Evolutionary conservation across 83 land plant genomes (phyloP), one percentile per base, ranked within the genome.

Genomic region (Diphasiastrum complanatum): DNA sequence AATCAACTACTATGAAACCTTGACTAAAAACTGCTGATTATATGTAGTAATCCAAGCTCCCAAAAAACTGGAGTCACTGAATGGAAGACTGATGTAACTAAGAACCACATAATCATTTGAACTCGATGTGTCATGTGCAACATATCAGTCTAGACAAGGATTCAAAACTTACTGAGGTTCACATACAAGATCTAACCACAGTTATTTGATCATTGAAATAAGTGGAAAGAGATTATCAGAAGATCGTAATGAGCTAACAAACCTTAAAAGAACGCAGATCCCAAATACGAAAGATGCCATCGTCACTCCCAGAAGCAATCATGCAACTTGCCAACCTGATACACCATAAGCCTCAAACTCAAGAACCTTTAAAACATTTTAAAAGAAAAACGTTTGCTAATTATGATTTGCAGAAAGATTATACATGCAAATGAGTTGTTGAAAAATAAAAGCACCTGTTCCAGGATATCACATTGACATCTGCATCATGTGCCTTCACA

Each of bases 381-480:
- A 43, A 45, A 47, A 19, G 64, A 29, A 11, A 49, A 29, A 18
- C 20, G 24, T 49, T 28, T 5, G 16, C n/a, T 50, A 59, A 20
- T 20, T 29, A 8, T 32, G 14, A 5, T 34, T 29, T 45, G 64
- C 27, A 47, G 37, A 66, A 33, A 23, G 37, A 12, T 37, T 66
- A 10, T 11, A 64, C 22, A 33, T 12, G 32, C 23, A 25, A 8
- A 45, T 25, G 64, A 55, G 19, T 49, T 33, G 64, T 20, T 4
- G 5, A 47, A 47, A 29, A 20, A 26, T 6, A 38, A 1, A 33
- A 46, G 29, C 41, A 85, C 95, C 95, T 79, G 67, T 93, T 93
- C 98, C 98, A 93, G 60, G 96, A 89, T 12, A 93, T 89, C 16
- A 93, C 96, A 78, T 93, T 93, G 51, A 93, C 87, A 80, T 93